Conservation (phyloP, 345 rosid genomes). For the Eucalyptus polyanthemos region DNA sequence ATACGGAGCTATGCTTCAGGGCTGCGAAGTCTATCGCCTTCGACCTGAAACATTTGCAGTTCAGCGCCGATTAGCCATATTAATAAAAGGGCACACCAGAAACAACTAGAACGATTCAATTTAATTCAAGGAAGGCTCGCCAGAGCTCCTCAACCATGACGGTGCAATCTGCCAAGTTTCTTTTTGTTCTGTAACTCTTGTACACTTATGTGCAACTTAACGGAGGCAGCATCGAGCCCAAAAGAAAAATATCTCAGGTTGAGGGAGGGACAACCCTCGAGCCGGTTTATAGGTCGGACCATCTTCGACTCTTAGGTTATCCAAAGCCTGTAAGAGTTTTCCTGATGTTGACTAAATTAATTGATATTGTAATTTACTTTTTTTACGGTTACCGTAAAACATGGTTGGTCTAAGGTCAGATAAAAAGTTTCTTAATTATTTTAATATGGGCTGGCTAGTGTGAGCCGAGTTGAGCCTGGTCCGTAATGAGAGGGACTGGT, state of each 20-base stretch:
- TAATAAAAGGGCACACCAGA: neutral
- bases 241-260: constrained; percentile 32
- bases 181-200: constrained; percentile 32
- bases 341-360: too few species aligned
- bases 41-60: constrained; percentile 44
- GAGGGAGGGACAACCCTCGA: constrained; percentile 33
- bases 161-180: constrained; percentile 70
- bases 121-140: neutral
- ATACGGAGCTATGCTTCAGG: constrained; percentile 39
- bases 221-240: constrained; percentile 71
- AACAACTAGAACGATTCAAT: neutral
- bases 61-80: neutral
- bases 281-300: neutral
- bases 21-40: constrained; percentile 76
- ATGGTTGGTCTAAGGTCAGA: too few species aligned
- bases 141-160: constrained; percentile 78
- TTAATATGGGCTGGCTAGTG: too few species aligned
- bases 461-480: too few species aligned
- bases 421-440: too few species aligned
- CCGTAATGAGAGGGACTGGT: too few species aligned
- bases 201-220: constrained; percentile 73
- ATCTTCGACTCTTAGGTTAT: neutral
- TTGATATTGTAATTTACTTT: too few species aligned
- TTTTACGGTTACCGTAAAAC: too few species aligned
- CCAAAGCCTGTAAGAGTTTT: neutral